Evolutionary conservation across 2,329 filamentous ascomycete species (phyloP).

Genomic region (Aspergillus neoniger): DNA sequence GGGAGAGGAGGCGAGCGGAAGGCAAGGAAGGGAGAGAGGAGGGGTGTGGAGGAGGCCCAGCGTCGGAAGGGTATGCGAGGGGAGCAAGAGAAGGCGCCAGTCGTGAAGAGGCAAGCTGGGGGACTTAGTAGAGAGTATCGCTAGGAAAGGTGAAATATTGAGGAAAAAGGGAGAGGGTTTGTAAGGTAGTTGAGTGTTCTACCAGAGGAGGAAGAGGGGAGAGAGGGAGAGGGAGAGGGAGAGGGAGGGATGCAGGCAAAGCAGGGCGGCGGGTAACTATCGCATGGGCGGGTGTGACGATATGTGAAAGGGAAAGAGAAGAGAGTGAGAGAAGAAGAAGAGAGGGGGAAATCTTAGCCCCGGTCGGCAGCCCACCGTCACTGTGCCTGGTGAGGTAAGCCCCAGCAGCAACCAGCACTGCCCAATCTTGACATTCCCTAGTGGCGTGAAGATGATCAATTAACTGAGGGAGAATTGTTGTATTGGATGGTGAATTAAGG

Average conservation of each 20-base stretch:
- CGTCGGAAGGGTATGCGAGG: slow-evolving; percentile 3
- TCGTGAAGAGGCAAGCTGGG: slow-evolving; percentile 2
- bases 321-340: no score
- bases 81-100: slow-evolving; percentile 15
- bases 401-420: no score
- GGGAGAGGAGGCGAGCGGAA: slow-evolving; percentile 15
- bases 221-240: slow-evolving; percentile 3
- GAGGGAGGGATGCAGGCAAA: not conserved
- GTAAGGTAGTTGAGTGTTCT: not conserved
- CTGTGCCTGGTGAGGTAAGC: no score
- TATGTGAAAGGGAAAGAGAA: no score
- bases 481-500: no score
- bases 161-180: not conserved
- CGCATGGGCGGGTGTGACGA: no score
- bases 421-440: no score
- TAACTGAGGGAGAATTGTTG: no score
- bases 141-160: not conserved
- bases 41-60: slow-evolving; percentile 3
- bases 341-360: no score
- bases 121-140: not conserved
- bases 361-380: no score
- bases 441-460: no score
- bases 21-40: slow-evolving; percentile 19
- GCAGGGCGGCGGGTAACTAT: not conserved
- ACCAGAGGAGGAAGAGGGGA: slow-evolving; percentile 11